A percentile compares a stretch with the other conserved stretches of the same genome.
These are phyloP conservation scores for Fraxinus angustifolia DNA, from an alignment of 305 asterid genomes.

Conservation along the genomic window DNA sequence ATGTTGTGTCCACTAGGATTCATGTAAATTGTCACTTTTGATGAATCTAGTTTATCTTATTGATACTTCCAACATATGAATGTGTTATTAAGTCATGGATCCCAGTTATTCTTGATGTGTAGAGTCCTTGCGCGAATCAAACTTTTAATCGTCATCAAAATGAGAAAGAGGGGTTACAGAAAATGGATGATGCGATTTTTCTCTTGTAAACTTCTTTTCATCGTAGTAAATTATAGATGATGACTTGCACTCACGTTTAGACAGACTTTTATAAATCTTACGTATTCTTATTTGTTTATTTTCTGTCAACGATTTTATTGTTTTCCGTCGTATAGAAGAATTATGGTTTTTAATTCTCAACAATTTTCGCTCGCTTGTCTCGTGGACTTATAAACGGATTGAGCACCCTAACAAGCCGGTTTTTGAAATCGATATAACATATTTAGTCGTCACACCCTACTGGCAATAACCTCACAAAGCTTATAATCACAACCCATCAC, in stretches of 20 bases:
- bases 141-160: no score
- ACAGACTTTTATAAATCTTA: no score
- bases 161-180: no score
- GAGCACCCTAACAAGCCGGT: neutral
- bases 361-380: no score
- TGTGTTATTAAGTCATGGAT: neutral
- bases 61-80: neutral
- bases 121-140: no score
- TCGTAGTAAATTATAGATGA: no score
- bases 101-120: no score
- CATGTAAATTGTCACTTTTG: neutral
- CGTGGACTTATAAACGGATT: neutral
- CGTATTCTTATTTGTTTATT: neutral
- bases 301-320: no score
- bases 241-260: neutral
- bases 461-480: neutral
- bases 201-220: no score
- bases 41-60: neutral
- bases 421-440: neutral
- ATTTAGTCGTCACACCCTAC: neutral
- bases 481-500: neutral
- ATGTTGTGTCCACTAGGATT: neutral
- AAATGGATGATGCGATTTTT: no score
- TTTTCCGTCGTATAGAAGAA: no score
- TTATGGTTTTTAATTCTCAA: no score